Percentiles rank a stretch among this genome's conserved stretches.
These are phyloP conservation scores for Acanthamoeba polyphaga DNA, from an alignment of 208 protist species.

Conservation along the genomic window DNA sequence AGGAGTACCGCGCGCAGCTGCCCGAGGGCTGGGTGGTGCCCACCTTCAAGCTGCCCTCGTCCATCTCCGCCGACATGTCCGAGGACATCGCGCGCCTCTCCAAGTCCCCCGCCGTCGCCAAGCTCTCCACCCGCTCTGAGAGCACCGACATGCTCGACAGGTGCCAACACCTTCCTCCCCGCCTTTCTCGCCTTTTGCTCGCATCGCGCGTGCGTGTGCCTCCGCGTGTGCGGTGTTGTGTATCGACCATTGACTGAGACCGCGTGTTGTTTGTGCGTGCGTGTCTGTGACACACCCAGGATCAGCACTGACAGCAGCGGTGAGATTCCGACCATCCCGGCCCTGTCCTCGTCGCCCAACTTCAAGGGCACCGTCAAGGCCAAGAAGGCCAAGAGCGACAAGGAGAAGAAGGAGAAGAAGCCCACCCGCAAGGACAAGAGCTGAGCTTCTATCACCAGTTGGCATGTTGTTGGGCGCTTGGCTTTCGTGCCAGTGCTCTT, in stretches of 20 bases:
- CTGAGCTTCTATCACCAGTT: neutral
- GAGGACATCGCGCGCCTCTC: conserved; percentile 14
- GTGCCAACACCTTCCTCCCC: neutral
- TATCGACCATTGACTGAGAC: too few species aligned
- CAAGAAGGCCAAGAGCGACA: neutral
- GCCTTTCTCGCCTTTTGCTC: neutral
- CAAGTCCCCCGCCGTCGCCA: conserved; percentile 35
- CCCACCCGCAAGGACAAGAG: conserved; percentile 26
- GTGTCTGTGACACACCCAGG: neutral
- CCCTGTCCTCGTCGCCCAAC: conserved; percentile 5
- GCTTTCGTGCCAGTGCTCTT: too few species aligned
- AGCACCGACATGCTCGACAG: neutral
- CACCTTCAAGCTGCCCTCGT: conserved; percentile 64
- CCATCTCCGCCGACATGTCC: conserved; percentile 17
- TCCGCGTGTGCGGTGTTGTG: neutral
- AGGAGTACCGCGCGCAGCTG: conserved; percentile 68
- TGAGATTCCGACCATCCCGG: conserved; percentile 11
- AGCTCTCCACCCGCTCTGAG: conserved; percentile 39
- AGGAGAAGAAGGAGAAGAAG: conserved; percentile 26
- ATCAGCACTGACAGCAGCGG: conserved; percentile 19
- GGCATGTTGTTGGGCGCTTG: too few species aligned
- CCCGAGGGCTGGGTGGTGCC: conserved; percentile 67
- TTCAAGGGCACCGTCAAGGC: conserved; percentile 40
- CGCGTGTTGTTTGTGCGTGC: too few species aligned
- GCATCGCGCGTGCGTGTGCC: too few species aligned